Conservation (phyloP, 2,329 filamentous ascomycete genomes). For the Talaromyces amestolkiae region DNA sequence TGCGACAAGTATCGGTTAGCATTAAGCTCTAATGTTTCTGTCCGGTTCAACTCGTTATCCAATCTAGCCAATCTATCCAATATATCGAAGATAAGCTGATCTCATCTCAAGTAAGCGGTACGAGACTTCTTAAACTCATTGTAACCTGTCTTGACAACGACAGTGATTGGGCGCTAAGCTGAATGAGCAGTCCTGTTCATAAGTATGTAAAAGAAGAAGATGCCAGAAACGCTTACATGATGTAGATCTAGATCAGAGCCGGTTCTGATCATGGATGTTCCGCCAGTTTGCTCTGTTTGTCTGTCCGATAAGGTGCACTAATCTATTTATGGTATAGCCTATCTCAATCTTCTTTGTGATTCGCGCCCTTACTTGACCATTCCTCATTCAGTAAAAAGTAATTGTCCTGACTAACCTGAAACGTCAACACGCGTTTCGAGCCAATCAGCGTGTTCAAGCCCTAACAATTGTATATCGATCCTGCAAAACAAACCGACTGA, state of each 20-base stretch:
- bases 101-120: neutral
- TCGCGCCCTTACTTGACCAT: neutral
- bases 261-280: neutral
- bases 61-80: neutral
- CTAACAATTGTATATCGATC: neutral
- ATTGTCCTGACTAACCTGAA: neutral
- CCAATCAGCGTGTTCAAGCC: neutral
- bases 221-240: neutral
- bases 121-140: neutral
- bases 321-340: neutral
- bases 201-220: neutral
- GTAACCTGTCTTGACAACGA: neutral
- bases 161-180: neutral
- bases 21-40: too few relatives aligned
- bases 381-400: neutral
- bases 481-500: constrained; percentile 5
- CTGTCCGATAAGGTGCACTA: neutral
- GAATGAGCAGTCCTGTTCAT: neutral
- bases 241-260: neutral
- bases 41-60: neutral
- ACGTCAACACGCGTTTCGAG: constrained; percentile 6
- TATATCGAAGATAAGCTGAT: neutral
- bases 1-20: neutral
- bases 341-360: neutral
- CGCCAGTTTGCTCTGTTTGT: constrained; percentile 1